Evolutionary conservation across 2,329 filamentous ascomycete species (phyloP), one percentile per base, ranked within the genome.

Genomic region (Huntiella bhutanensis): DNA sequence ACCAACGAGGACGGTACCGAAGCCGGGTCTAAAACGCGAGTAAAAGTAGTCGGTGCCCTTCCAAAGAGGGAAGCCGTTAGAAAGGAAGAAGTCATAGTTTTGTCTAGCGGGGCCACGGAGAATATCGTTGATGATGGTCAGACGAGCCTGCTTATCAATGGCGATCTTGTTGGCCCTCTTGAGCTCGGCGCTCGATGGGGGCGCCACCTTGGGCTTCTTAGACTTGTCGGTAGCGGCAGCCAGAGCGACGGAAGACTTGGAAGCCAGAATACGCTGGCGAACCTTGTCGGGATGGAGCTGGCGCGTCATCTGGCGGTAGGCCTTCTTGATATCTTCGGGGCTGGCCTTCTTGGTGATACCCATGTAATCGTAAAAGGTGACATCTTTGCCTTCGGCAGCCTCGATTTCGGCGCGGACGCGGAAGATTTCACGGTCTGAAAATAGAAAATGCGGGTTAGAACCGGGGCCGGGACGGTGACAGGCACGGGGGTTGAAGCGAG

Each of bases 21-120:
- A 68, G 6, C 91, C 91, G 1, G 91, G 91, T 15, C 91, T 76
- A 71, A 88, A 95, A 49, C 91, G 79, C 56, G 77, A 78, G 68
- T 98, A 98, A 71, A 96, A 98, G 72, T 98, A 98, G 52, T 91
- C 88, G 39, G 88, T 95, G 49, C 91, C 91, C 66, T 88, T 87
- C 91, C 91, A 98, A 47, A 75, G 76, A 32, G 91, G 91, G 67
- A 98, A 98, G 51, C 91, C 91, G 62, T 96, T 86, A 60, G 68
- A 66, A 51, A 96, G 64, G 67, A 96, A 98, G 62, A 95, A 81
- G 60, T 98, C 88, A 63, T 98, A 98, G 52, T 91, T 81, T 54
- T 84, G 82, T 52, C 91, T 75, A 46, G 74, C 73, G 3, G 81
- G 68, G 1, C 88, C 85, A 55, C 82, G 78, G 45, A 98, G 77